Evolutionary conservation across 176 grass and related monocot species (phyloP), one percentile per base, ranked within the genome.

Genomic region (Typha latifolia): DNA sequence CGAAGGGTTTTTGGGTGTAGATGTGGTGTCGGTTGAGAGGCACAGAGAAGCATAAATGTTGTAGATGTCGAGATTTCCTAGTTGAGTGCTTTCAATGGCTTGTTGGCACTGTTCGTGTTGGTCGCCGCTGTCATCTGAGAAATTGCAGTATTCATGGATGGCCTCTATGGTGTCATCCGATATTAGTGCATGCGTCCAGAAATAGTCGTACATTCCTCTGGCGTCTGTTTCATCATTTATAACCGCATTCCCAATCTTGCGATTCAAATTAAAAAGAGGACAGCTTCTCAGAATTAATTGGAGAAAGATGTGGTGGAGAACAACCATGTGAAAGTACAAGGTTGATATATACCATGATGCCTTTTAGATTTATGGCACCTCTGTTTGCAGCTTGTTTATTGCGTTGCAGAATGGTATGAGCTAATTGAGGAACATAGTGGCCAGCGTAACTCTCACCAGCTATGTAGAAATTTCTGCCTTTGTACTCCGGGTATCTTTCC

Each of bases 141-240:
- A 91, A 74, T 96, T 84, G 80, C 88, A 96, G 80, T 74, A 16
- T 72, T 47, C 68, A 75, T 10, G 51, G 79, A 96, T 91, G 14
- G 53, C 66, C 8, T 62, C 62, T 12, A 75, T 73, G 16, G 82
- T 14, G 62, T 79, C 75, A 62, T 96, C 92, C 6, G 88, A 86
- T 73, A 91, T 96, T 74, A 96, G 73, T 67, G 88, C 92, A 64
- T 96, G 92, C 24, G 85, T 91, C 92, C 92, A 96, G 68, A 84
- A 91, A 69, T 74, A 96, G 65, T 96, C 92, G 66, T 74, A 86
- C 69, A 91, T 77, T 14, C 92, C 92, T 57, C 51, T 86, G 1
- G 0, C 8, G 69, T 96, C 92, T 2, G 92, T 84, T 77, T n/a
- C 68, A 1, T 80, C 69, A 63, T 96, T 89, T 78, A 96, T 91